These are phyloP conservation scores for Pleurotus eryngii DNA, from an alignment of 768 basidiomycete genomes.

Conservation along the genomic window DNA sequence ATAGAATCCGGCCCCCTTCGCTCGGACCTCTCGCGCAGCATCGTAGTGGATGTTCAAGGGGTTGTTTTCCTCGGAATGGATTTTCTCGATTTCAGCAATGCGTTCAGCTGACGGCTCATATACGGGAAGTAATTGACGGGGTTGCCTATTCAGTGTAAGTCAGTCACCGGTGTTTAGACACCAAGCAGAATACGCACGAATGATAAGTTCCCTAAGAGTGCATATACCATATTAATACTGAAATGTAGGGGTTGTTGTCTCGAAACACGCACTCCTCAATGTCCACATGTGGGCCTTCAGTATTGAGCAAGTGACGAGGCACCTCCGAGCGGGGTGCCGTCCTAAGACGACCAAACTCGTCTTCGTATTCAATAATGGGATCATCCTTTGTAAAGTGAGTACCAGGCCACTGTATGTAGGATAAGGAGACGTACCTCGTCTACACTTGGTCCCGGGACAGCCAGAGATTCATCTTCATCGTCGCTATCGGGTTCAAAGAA, in stretches of 20 bases:
- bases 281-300: conserved; percentile 44
- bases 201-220: conserved; percentile 50
- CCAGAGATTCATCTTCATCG: conserved; percentile 75
- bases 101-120: conserved; percentile 84
- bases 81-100: conserved; percentile 68
- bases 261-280: conserved; percentile 53
- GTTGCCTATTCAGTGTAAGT: conserved; percentile 48
- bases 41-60: conserved; percentile 81
- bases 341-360: conserved; percentile 81
- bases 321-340: conserved; percentile 72
- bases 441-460: conserved; percentile 44
- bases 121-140: conserved; percentile 80
- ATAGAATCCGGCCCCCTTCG: conserved; percentile 89
- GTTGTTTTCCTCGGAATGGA: conserved; percentile 66
- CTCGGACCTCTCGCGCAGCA: conserved; percentile 75
- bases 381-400: conserved; percentile 48
- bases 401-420: not conserved
- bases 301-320: conserved; percentile 58
- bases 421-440: conserved; percentile 34
- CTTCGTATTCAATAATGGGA: conserved; percentile 80
- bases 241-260: not conserved
- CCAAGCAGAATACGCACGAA: conserved; percentile 36
- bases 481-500: conserved; percentile 68
- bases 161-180: not conserved
- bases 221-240: conserved; percentile 6